These are phyloP conservation scores for Nicotiana paniculata DNA, from an alignment of 257 asterid species.

Conservation along the genomic window DNA sequence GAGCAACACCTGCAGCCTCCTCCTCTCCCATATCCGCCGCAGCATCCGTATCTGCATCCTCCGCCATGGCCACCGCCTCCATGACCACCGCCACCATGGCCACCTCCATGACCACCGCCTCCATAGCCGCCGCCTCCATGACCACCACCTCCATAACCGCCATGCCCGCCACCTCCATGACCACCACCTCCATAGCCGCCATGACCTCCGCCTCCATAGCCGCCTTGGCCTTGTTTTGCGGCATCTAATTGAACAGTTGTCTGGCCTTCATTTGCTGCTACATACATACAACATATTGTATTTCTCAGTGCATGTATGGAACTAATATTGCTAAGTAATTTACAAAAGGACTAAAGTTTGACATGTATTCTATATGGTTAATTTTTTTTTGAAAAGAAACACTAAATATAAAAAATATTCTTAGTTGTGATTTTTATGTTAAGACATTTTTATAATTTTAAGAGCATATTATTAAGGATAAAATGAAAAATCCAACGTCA, in stretches of 20 bases:
- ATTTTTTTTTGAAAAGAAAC: no score
- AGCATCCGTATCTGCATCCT: background rate
- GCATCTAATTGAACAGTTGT: background rate
- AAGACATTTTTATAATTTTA: no score
- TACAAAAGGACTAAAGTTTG: no score
- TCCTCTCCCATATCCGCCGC: background rate
- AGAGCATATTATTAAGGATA: background rate
- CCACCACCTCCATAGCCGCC: conserved; percentile 6
- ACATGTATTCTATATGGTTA: background rate
- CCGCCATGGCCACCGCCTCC: background rate
- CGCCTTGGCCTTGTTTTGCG: background rate
- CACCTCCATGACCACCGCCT: background rate
- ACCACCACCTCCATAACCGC: background rate
- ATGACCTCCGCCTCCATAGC: background rate
- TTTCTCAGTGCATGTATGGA: no score
- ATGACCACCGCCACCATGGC: background rate
- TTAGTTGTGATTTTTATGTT: background rate
- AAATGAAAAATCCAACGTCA: no score
- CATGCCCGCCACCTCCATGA: background rate
- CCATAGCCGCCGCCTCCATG: background rate
- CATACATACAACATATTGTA: background rate
- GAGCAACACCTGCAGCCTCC: background rate
- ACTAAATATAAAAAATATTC: no score
- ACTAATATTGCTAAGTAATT: no score
- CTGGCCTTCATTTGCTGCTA: background rate